A percentile compares a stretch with the other conserved stretches of the same genome.
These are phyloP conservation scores for Lactarius akahatsu DNA, from an alignment of 768 basidiomycete species.

Conservation along the genomic window DNA sequence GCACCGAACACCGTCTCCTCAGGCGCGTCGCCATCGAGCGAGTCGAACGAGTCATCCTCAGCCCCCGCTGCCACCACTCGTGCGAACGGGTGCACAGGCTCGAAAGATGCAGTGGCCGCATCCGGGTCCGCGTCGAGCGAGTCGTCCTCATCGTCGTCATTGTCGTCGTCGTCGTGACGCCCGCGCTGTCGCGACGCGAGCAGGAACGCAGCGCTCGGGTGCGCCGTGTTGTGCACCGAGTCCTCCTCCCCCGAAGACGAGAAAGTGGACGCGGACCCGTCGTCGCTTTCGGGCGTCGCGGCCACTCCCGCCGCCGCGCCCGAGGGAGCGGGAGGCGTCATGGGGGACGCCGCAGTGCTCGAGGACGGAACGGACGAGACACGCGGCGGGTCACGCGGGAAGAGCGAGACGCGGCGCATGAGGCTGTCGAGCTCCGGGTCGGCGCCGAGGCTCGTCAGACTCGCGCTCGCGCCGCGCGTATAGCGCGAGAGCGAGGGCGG, in stretches of 20 bases:
- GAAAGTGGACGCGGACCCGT: constrained; percentile 45
- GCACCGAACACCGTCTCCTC: constrained; percentile 77
- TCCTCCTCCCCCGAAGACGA: constrained; percentile 56
- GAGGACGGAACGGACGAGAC: constrained; percentile 42
- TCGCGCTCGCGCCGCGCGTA: constrained; percentile 41
- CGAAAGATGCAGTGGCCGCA: constrained; percentile 40
- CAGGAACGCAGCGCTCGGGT: constrained; percentile 71
- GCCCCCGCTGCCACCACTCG: constrained; percentile 36
- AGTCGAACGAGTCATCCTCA: constrained; percentile 49
- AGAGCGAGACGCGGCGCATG: constrained; percentile 60
- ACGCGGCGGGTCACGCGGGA: constrained; percentile 37
- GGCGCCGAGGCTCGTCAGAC: constrained; percentile 30
- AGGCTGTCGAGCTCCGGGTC: constrained; percentile 68
- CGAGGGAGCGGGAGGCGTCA: constrained; percentile 32
- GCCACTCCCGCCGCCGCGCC: constrained; percentile 29
- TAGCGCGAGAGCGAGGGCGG: constrained; percentile 75
- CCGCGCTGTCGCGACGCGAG: constrained; percentile 47
- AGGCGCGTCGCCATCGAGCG: constrained; percentile 41
- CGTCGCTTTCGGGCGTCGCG: constrained; percentile 31
- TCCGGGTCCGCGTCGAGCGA: constrained; percentile 45
- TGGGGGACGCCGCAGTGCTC: constrained; percentile 26
- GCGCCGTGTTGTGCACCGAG: constrained; percentile 55
- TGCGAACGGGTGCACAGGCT: constrained; percentile 63
- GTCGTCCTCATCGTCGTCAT: constrained; percentile 30
- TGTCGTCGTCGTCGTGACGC: constrained; percentile 20